Evolutionary conservation across 1,284 basidiomycete genomes (phyloP).

Genomic region (Tetrapyrgos nigripes): DNA sequence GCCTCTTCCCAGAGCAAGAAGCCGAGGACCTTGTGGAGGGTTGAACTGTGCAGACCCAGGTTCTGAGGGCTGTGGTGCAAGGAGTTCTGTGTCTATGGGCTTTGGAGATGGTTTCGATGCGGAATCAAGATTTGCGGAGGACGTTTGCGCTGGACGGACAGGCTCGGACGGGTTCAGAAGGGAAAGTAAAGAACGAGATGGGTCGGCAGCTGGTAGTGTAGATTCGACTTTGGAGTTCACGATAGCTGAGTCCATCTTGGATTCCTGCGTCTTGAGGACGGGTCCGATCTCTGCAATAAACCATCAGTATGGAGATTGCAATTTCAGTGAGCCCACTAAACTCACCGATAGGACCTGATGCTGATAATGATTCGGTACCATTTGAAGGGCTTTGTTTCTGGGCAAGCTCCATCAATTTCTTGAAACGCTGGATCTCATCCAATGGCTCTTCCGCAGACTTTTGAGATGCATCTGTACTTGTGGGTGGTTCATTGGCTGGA

Average conservation of each 20-base stretch:
- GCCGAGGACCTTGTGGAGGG: conserved; percentile 72
- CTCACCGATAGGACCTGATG: not conserved
- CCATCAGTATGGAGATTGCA: not conserved
- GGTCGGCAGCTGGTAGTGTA: conserved; percentile 1
- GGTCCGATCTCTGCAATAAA: conserved; percentile 2
- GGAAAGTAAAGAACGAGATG: conserved; percentile 19
- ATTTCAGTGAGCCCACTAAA: conserved; percentile 8
- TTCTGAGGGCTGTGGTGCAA: conserved; percentile 6
- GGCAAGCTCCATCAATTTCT: conserved; percentile 84
- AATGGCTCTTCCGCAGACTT: conserved; percentile 47
- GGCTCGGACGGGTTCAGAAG: conserved; percentile 11
- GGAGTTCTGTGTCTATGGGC: not conserved
- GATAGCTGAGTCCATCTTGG: conserved; percentile 2
- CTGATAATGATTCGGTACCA: not conserved
- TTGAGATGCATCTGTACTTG: conserved; percentile 23
- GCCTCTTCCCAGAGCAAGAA: conserved; percentile 70
- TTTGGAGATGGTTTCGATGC: conserved; percentile 5
- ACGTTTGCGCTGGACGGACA: not conserved
- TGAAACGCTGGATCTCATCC: conserved; percentile 89
- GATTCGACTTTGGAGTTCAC: conserved; percentile 5
- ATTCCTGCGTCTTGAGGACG: not conserved
- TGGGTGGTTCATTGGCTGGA: conserved; percentile 1
- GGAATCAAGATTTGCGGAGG: conserved; percentile 1
- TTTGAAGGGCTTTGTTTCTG: conserved; percentile 67
- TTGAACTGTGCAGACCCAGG: conserved; percentile 50